phyloP scores from a whole-genome alignment of 352 stramenopile species.

The Pythium sp. region DNA sequence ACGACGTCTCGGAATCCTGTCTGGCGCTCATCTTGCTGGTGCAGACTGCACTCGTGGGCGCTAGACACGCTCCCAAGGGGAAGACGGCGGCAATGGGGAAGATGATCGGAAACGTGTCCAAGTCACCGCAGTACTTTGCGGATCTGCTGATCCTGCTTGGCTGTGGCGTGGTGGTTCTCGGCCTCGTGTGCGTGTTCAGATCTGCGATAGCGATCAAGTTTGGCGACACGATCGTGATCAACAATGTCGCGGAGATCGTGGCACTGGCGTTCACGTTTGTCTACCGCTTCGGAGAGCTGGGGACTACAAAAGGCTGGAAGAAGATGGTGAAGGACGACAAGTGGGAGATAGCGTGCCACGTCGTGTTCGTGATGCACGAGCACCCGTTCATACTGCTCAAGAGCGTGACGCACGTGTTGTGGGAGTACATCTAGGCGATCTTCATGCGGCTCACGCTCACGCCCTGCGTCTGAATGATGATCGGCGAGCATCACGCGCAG shows the following conservation, averaged over 20 bases:
- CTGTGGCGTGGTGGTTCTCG: constrained; percentile 17
- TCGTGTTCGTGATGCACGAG: constrained; percentile 34
- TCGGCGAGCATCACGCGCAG: constrained; percentile 28
- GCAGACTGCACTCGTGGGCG: constrained; percentile 21
- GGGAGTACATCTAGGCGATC: constrained; percentile 29
- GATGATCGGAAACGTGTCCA: background rate
- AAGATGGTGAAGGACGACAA: constrained; percentile 24
- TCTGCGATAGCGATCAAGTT: constrained; percentile 2
- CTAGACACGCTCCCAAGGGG: background rate
- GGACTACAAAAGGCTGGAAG: constrained; percentile 10
- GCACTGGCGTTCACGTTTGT: constrained; percentile 35
- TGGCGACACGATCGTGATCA: constrained; percentile 16
- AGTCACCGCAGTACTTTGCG: constrained; percentile 16
- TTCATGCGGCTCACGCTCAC: constrained; percentile 31
- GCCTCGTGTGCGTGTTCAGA: constrained; percentile 22
- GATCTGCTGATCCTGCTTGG: constrained; percentile 31
- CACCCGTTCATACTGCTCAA: constrained; percentile 33
- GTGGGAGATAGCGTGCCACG: constrained; percentile 28
- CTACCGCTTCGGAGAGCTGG: constrained; percentile 25
- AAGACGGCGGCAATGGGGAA: background rate
- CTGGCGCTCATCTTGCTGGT: constrained; percentile 30
- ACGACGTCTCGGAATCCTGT: constrained; percentile 33
- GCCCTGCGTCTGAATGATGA: constrained; percentile 37
- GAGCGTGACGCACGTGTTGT: constrained; percentile 19
- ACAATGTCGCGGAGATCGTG: constrained; percentile 22